Evolutionary conservation across 257 asterid genomes (phyloP), one percentile per base, ranked within the genome.

Genomic region (Jacaranda copaia): DNA sequence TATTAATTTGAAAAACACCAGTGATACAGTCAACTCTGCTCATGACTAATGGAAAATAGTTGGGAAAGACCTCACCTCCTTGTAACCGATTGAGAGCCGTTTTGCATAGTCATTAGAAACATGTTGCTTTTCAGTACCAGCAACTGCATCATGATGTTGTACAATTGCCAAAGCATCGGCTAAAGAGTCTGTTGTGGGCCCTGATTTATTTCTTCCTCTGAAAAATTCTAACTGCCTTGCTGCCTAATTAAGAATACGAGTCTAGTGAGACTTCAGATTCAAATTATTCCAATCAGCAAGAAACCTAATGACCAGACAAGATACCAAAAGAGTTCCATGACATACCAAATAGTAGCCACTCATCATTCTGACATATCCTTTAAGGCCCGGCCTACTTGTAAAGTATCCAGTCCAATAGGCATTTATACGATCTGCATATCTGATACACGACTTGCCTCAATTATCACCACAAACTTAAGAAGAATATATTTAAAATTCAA

Each of bases 361-460:
- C 92, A 93, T 69, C 80, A 20, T 72, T 89, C 99, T 90, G 81
- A 90, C 96, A 78, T 89, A 96, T 81, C 92, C 86, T 86, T 96
- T 96, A 78, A 90, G 10, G 84, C 90, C 88, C 40, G 99, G 96
- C 73, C 99, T 83, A 78, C 99, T 96, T 19, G 98, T 89, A 86
- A 93, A 95, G 81, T 95, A 95, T 69, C 99, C 99, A 32, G 99
- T 95, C 99, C 99, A 95, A 78, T 93, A 96, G 82, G 88, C 95
- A 88, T 96, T 87, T 76, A 76, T 70, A 58, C 97, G 89, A 81
- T 96, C 99, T 58, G 99, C 99, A 43, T 96, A 96, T 80, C 99
- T 96, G 89, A 79, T 77, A 73, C 73, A 67, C 32, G 42, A 76
- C 39, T 85, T 40, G 16, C 61, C 68, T 65, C 71, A 53, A 64